Conservation (phyloP, 495 filamentous ascomycete species). For the Poronia punctata region DNA sequence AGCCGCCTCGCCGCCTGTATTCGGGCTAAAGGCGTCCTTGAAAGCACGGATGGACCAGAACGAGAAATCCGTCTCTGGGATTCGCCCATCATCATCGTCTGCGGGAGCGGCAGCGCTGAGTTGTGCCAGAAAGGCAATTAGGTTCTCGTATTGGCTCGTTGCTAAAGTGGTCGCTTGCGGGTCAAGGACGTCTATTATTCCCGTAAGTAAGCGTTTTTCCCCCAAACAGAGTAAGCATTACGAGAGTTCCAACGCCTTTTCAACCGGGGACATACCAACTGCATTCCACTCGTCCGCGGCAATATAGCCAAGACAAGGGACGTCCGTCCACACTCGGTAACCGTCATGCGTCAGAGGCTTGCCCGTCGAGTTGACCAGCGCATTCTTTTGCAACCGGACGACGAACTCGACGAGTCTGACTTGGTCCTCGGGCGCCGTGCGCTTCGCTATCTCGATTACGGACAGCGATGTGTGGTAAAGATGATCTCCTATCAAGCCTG, state of each 20-base stretch:
- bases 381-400: not conserved
- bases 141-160: not conserved
- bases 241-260: too few species aligned
- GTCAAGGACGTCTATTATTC: not conserved
- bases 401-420: not conserved
- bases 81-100: not conserved
- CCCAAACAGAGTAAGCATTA: too few species aligned
- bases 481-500: not conserved
- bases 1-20: not conserved
- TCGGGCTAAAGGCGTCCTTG: not conserved
- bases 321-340: not conserved
- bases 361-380: not conserved
- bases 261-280: not conserved
- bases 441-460: not conserved
- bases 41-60: not conserved
- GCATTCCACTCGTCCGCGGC: not conserved
- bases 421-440: not conserved
- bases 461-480: not conserved
- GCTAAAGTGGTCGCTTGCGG: not conserved
- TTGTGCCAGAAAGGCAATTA: not conserved
- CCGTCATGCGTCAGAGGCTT: not conserved
- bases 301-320: not conserved
- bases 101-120: not conserved
- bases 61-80: not conserved
- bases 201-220: not conserved